These are phyloP conservation scores for Typha latifolia DNA, from an alignment of 176 grass and related monocot genomes.

Conservation along the genomic window DNA sequence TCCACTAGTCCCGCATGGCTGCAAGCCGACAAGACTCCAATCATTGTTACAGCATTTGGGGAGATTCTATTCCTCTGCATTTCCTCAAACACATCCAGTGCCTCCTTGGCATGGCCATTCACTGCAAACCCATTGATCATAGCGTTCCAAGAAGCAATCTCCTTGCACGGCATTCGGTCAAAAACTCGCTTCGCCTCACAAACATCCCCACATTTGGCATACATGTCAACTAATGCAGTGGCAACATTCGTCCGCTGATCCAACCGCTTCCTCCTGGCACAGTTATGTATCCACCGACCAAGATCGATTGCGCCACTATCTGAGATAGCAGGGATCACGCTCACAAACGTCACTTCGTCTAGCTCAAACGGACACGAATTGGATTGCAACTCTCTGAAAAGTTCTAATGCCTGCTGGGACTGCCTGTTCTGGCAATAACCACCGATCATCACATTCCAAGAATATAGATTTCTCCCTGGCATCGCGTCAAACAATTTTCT, in stretches of 20 bases:
- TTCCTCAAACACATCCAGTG: constrained; percentile 7
- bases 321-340: constrained; percentile 14
- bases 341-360: constrained; percentile 17
- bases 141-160: constrained; percentile 16
- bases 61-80: constrained; percentile 7
- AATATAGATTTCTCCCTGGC: constrained; percentile 21
- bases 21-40: constrained; percentile 20
- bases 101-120: constrained; percentile 12
- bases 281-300: constrained; percentile 18
- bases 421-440: constrained; percentile 23
- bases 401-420: constrained; percentile 5
- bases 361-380: constrained; percentile 2
- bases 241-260: constrained; percentile 13
- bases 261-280: constrained; percentile 13
- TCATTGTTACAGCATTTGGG: constrained; percentile 14
- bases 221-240: constrained; percentile 19
- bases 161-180: constrained; percentile 1
- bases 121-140: constrained; percentile 21
- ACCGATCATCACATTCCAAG: constrained; percentile 23
- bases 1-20: constrained; percentile 16
- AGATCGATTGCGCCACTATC: constrained; percentile 23
- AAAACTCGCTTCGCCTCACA: constrained; percentile 4
- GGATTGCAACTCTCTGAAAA: constrained; percentile 14
- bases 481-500: constrained; percentile 12
- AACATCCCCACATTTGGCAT: constrained; percentile 18